Evolutionary conservation across 371 early-diverging fungal species (phyloP).

Genomic region (Globomyces sp.): DNA sequence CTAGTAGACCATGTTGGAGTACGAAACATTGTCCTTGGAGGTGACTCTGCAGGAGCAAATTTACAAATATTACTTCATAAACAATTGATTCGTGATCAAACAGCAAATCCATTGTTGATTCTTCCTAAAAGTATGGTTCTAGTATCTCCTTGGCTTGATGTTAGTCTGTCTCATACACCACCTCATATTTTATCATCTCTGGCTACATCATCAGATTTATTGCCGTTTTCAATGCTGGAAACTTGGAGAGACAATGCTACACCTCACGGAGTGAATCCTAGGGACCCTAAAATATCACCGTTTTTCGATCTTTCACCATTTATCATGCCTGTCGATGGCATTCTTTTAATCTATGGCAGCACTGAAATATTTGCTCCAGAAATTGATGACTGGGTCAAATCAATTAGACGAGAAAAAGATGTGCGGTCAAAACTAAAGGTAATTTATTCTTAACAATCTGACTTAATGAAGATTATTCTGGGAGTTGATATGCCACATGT

Average conservation of each 20-base stretch:
- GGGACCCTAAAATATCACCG: slow-evolving; percentile 16
- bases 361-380: slow-evolving; percentile 14
- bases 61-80: slow-evolving; percentile 2
- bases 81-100: neutral
- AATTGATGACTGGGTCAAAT: slow-evolving; percentile 21
- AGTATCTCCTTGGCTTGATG: slow-evolving; percentile 17
- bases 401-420: slow-evolving; percentile 9
- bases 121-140: slow-evolving; percentile 11
- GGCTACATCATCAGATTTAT: slow-evolving; percentile 6
- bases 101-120: slow-evolving; percentile 9
- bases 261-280: slow-evolving; percentile 11
- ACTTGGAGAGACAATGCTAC: slow-evolving; percentile 18
- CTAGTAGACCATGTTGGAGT: slow-evolving; percentile 17
- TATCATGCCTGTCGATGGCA: slow-evolving; percentile 14
- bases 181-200: slow-evolving; percentile 10
- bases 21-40: slow-evolving; percentile 17
- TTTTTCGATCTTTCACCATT: slow-evolving; percentile 15
- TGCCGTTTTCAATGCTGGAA: slow-evolving; percentile 4
- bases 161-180: slow-evolving; percentile 15
- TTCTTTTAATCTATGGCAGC: slow-evolving; percentile 12
- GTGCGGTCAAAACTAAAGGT: slow-evolving; percentile 13
- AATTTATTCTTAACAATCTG: neutral
- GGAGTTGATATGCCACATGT: slow-evolving; percentile 19
- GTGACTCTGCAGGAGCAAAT: slow-evolving; percentile 17
- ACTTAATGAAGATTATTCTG: slow-evolving; percentile 8